Conservation (phyloP, 2,329 filamentous ascomycete genomes). For the Ophidiomyces ophidiicola region DNA sequence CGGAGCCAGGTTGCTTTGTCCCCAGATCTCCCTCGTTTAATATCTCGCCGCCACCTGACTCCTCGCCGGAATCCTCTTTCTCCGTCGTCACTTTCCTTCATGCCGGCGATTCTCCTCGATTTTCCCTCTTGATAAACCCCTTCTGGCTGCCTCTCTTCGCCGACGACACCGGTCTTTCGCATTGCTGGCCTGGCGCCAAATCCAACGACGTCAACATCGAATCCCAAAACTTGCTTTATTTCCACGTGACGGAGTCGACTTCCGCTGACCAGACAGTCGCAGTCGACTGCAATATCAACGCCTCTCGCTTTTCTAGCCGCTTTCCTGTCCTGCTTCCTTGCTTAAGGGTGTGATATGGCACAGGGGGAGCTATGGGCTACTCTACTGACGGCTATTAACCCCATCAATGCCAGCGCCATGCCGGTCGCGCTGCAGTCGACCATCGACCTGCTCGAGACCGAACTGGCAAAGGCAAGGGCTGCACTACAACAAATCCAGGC, state of each 20-base stretch:
- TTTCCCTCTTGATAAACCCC: background rate
- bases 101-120: background rate
- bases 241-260: constrained; percentile 7
- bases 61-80: no score
- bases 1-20: background rate
- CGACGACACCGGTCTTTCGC: no score
- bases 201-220: constrained; percentile 1
- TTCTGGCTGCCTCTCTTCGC: background rate
- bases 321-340: background rate
- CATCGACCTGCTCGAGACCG: constrained; percentile 31
- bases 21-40: background rate
- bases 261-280: background rate
- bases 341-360: constrained; percentile 21
- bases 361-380: constrained; percentile 27
- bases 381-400: constrained; percentile 28
- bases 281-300: background rate
- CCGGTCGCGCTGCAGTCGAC: constrained; percentile 31
- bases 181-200: constrained; percentile 9
- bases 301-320: background rate
- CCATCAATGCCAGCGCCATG: constrained; percentile 28
- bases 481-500: constrained; percentile 32
- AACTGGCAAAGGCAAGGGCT: constrained; percentile 31
- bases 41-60: background rate
- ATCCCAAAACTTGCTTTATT: background rate
- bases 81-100: background rate